These are phyloP conservation scores for Xylariaceae sp. DNA, from an alignment of 2,329 filamentous ascomycete genomes.

Conservation along the genomic window DNA sequence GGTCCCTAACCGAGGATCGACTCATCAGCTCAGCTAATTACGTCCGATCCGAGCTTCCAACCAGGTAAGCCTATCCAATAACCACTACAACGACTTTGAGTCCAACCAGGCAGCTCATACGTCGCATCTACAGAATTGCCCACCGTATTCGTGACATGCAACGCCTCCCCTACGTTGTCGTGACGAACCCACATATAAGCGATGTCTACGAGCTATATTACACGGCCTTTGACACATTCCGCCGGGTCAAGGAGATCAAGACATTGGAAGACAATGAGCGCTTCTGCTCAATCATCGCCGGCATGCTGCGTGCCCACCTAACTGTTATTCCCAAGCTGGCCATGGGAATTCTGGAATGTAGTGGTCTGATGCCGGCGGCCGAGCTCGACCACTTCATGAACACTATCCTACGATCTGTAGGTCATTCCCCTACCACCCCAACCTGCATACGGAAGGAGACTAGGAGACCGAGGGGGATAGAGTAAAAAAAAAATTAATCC, in stretches of 20 bases:
- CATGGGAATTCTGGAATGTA: constrained; percentile 92
- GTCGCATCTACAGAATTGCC: constrained; percentile 67
- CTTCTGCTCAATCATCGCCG: constrained; percentile 80
- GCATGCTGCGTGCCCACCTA: constrained; percentile 85
- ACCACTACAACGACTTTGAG: too few species aligned
- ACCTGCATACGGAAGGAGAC: not conserved
- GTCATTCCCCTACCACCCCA: constrained; percentile 39
- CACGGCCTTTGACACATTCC: constrained; percentile 90
- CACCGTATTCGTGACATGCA: constrained; percentile 98
- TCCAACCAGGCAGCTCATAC: not conserved
- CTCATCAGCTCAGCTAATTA: constrained; percentile 97
- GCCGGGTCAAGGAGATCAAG: constrained; percentile 82
- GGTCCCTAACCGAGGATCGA: constrained; percentile 87
- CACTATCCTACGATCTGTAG: constrained; percentile 84
- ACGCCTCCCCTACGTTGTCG: constrained; percentile 91
- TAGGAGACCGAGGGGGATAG: not conserved
- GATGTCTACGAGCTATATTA: constrained; percentile 98
- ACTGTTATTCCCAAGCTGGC: constrained; percentile 93
- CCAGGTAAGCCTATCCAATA: constrained; percentile 59
- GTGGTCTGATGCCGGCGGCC: constrained; percentile 78
- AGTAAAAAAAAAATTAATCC: not conserved
- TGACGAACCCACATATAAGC: constrained; percentile 92
- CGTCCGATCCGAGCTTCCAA: constrained; percentile 92
- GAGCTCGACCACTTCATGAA: constrained; percentile 96
- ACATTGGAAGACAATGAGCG: constrained; percentile 87